These are phyloP conservation scores for Cordyceps sp. DNA, from an alignment of 2,329 filamentous ascomycete species.

Conservation along the genomic window DNA sequence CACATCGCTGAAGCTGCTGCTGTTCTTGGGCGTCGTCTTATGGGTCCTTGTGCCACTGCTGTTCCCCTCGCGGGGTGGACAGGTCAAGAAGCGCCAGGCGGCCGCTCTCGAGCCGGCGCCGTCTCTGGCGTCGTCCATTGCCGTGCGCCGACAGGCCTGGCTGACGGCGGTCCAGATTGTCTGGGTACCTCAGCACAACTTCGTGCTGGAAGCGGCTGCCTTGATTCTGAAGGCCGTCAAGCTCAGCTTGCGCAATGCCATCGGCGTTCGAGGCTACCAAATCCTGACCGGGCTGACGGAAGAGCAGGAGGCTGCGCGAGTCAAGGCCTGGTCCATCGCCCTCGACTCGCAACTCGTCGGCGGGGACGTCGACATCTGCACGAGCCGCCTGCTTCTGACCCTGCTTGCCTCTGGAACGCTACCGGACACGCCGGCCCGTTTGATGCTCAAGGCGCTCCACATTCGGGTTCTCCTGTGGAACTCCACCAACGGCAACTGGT, in stretches of 20 bases:
- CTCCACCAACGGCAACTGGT: constrained; percentile 45
- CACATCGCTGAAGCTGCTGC: constrained; percentile 32
- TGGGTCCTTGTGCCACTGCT: constrained; percentile 39
- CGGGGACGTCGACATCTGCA: constrained; percentile 78
- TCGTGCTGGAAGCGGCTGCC: constrained; percentile 71
- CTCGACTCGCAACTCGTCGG: constrained; percentile 85
- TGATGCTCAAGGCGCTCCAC: constrained; percentile 88
- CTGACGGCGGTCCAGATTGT: constrained; percentile 84
- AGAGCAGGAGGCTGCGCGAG: constrained; percentile 70
- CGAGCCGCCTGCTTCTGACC: constrained; percentile 69
- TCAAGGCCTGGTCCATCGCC: constrained; percentile 87
- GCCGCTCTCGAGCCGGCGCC: constrained; percentile 36
- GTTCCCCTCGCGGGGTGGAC: constrained; percentile 26
- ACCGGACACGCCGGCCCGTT: constrained; percentile 61
- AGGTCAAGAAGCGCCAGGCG: constrained; percentile 32
- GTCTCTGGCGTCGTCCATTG: constrained; percentile 64
- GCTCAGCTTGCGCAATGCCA: constrained; percentile 59
- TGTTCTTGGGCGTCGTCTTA: constrained; percentile 35
- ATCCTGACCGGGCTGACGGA: constrained; percentile 63
- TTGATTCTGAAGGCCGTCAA: constrained; percentile 68
- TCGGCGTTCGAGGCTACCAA: constrained; percentile 65
- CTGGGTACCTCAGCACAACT: constrained; percentile 77
- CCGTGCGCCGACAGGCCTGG: constrained; percentile 80
- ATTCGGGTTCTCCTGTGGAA: constrained; percentile 82
- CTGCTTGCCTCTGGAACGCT: constrained; percentile 78